Evolutionary conservation across 2,329 filamentous ascomycete species (phyloP).

Genomic region (Botrytis fragariae): DNA sequence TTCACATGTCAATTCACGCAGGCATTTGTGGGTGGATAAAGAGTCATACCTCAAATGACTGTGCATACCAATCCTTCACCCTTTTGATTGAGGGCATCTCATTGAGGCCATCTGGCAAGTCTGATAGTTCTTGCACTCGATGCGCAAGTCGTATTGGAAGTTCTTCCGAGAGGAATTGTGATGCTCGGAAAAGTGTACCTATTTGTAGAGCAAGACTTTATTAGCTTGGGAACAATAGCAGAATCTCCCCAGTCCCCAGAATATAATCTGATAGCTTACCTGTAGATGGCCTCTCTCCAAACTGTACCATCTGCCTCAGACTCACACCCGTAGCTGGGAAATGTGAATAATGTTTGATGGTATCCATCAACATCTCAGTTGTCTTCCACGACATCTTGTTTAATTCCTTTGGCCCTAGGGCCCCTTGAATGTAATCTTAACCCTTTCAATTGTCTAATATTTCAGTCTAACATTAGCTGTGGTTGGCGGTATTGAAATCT

Average conservation of each 20-base stretch:
- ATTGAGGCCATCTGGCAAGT: slow-evolving; percentile 90
- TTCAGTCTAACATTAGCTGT: slow-evolving; percentile 25
- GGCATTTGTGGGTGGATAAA: not conserved
- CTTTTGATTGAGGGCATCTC: slow-evolving; percentile 96
- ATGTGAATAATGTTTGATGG: slow-evolving; percentile 93
- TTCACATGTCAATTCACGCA: slow-evolving; percentile 33
- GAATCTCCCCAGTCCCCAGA: not conserved
- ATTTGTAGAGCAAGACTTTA: slow-evolving; percentile 12
- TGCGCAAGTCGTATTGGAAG: slow-evolving; percentile 95
- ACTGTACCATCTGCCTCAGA: slow-evolving; percentile 98
- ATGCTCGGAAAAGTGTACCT: slow-evolving; percentile 96
- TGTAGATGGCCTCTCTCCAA: slow-evolving; percentile 88
- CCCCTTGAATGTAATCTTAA: slow-evolving; percentile 29
- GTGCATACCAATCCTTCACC: slow-evolving; percentile 97
- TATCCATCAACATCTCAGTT: slow-evolving; percentile 87
- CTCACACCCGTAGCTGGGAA: slow-evolving; percentile 97
- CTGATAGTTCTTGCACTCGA: slow-evolving; percentile 89
- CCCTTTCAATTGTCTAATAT: slow-evolving; percentile 25
- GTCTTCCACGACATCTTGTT: slow-evolving; percentile 87
- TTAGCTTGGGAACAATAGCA: slow-evolving; percentile 11
- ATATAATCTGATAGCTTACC: slow-evolving; percentile 53
- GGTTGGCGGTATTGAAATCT: not conserved
- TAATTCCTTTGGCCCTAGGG: slow-evolving; percentile 32
- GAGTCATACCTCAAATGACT: slow-evolving; percentile 87
- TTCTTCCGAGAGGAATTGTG: slow-evolving; percentile 97